A percentile compares a stretch with the other conserved stretches of the same genome.
Conservation (phyloP, 768 basidiomycete species). For the Amanita rubescens region DNA sequence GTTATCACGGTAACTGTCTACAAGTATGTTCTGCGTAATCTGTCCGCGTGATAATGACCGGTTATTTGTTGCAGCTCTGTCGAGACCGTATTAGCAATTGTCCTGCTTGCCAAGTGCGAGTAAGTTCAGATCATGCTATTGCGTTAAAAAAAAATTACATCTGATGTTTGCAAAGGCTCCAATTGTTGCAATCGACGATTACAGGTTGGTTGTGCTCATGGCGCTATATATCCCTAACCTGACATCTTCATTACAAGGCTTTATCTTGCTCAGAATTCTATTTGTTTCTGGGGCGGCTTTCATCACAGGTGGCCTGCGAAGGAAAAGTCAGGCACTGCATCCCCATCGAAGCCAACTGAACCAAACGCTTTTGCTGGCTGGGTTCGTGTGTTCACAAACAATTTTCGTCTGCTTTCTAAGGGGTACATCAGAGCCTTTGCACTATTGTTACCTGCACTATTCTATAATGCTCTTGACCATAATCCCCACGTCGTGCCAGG, state of each 20-base stretch:
- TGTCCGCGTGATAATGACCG: too few species aligned
- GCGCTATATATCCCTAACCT: not conserved
- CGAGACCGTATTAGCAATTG: slow-evolving; percentile 63
- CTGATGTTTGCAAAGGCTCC: slow-evolving; percentile 31
- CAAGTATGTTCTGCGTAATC: slow-evolving; percentile 36
- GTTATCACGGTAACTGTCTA: slow-evolving; percentile 55
- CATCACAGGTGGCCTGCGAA: slow-evolving; percentile 56
- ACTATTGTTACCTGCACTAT: slow-evolving; percentile 57
- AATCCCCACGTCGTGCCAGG: slow-evolving; percentile 14
- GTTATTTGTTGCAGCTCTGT: slow-evolving; percentile 39
- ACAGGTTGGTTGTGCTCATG: slow-evolving; percentile 33
- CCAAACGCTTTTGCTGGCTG: slow-evolving; percentile 60
- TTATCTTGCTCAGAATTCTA: slow-evolving; percentile 62
- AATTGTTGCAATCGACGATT: slow-evolving; percentile 62
- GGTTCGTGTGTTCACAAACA: slow-evolving; percentile 29
- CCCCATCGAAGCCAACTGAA: slow-evolving; percentile 60
- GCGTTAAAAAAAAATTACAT: not conserved
- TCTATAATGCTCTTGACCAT: slow-evolving; percentile 52
- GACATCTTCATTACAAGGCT: slow-evolving; percentile 31
- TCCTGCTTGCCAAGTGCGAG: slow-evolving; percentile 62
- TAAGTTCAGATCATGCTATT: slow-evolving; percentile 26
- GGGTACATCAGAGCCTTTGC: slow-evolving; percentile 42
- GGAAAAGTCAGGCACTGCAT: slow-evolving; percentile 59
- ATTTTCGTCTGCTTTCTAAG: not conserved
- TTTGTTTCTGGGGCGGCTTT: slow-evolving; percentile 66